A percentile compares a stretch with the other conserved stretches of the same genome.
Evolutionary conservation across 148 eudicot genomes (phyloP).

Genomic region (Rhododendron ovatum): DNA sequence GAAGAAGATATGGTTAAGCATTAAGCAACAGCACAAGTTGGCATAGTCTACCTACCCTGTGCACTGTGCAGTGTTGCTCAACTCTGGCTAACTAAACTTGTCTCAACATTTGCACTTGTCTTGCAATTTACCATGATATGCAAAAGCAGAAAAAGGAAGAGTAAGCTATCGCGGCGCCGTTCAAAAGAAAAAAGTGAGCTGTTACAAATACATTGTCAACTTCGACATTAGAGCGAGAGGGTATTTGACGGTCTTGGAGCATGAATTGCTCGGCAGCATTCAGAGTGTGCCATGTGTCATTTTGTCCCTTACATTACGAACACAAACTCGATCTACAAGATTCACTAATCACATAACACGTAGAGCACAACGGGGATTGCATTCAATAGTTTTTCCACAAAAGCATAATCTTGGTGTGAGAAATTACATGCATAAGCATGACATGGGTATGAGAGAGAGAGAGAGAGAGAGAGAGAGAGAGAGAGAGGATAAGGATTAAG

Average conservation of each 20-base stretch:
- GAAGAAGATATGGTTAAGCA: background rate
- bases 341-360: too few species aligned
- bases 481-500: too few species aligned
- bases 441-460: conserved; percentile 3
- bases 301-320: too few species aligned
- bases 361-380: too few species aligned
- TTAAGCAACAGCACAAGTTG: background rate
- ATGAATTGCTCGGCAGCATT: too few species aligned
- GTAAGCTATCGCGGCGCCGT: too few species aligned
- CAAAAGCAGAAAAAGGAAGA: background rate
- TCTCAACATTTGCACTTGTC: background rate
- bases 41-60: background rate
- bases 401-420: background rate
- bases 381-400: background rate
- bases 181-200: background rate
- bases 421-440: conserved; percentile 8
- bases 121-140: background rate
- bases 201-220: background rate
- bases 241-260: too few species aligned
- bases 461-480: background rate
- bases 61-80: background rate
- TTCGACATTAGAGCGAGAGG: background rate
- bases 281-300: too few species aligned
- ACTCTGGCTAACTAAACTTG: background rate
- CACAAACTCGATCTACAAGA: too few species aligned